Percentiles rank a stretch among this genome's conserved stretches.
Conservation (phyloP, 2,329 filamentous ascomycete genomes). For the Neurospora sp. region DNA sequence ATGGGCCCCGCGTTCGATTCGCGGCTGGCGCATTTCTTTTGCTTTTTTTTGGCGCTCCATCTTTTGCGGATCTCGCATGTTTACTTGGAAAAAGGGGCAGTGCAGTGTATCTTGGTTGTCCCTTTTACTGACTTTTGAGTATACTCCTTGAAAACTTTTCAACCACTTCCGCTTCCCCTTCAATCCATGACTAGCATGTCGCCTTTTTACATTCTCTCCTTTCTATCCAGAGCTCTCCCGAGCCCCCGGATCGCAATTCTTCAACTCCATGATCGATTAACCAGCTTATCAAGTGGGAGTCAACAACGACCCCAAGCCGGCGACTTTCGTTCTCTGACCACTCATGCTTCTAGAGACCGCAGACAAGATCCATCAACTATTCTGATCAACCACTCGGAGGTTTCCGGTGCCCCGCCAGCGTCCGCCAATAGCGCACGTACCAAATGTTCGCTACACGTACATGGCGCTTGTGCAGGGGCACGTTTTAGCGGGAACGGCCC, state of each 20-base stretch:
- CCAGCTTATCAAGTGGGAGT: background rate
- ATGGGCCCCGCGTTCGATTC: slow-evolving; percentile 29
- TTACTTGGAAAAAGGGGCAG: background rate
- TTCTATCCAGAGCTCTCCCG: background rate
- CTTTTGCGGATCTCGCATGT: background rate
- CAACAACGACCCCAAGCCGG: background rate
- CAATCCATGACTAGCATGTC: background rate
- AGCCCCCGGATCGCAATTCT: background rate
- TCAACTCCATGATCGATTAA: background rate
- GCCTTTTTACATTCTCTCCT: background rate
- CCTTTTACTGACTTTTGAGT: background rate
- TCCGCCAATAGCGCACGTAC: background rate
- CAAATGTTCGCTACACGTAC: background rate
- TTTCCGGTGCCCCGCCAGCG: background rate
- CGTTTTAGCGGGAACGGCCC: background rate
- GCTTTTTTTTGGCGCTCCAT: background rate
- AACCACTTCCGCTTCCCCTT: background rate
- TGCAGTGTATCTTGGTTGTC: background rate
- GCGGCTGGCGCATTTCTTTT: slow-evolving; percentile 14
- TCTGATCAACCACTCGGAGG: background rate
- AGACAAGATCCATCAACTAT: background rate
- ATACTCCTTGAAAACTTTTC: background rate
- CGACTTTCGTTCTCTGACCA: background rate
- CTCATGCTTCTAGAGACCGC: background rate
- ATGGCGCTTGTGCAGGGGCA: background rate